Conservation (phyloP, 768 basidiomycete genomes). For the Collybiopsis confluens region DNA sequence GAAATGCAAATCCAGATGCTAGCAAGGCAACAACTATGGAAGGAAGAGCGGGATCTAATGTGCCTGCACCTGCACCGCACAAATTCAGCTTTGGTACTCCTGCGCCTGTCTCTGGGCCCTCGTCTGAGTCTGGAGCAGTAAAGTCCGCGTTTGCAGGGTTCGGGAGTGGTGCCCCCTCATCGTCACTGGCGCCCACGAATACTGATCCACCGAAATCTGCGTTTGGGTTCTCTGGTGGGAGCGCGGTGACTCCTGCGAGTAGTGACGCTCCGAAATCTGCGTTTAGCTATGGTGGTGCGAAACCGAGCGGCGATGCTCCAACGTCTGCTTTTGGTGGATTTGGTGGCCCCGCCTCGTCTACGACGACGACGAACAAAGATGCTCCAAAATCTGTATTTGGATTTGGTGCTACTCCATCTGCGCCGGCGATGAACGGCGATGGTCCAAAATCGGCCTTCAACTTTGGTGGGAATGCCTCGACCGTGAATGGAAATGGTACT, state of each 20-base stretch:
- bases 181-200: background rate
- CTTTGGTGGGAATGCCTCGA: background rate
- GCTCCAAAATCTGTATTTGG: background rate
- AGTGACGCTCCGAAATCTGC: background rate
- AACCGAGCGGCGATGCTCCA: no score
- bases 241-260: background rate
- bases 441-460: background rate
- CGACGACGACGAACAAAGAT: background rate
- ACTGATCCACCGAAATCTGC: background rate
- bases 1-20: no score
- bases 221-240: background rate
- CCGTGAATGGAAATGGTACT: background rate
- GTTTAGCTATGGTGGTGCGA: background rate
- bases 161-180: background rate
- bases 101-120: background rate
- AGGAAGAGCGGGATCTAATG: background rate
- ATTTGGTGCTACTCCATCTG: background rate
- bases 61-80: background rate
- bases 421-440: no score
- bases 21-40: background rate
- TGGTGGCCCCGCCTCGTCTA: background rate
- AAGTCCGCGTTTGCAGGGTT: background rate
- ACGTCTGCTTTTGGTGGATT: background rate
- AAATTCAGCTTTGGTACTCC: conserved; percentile 4
- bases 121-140: background rate